Base-by-base conservation (phyloP, 495 filamentous ascomycete genomes). In the Paragyromitra xinjiangensis region DNA sequence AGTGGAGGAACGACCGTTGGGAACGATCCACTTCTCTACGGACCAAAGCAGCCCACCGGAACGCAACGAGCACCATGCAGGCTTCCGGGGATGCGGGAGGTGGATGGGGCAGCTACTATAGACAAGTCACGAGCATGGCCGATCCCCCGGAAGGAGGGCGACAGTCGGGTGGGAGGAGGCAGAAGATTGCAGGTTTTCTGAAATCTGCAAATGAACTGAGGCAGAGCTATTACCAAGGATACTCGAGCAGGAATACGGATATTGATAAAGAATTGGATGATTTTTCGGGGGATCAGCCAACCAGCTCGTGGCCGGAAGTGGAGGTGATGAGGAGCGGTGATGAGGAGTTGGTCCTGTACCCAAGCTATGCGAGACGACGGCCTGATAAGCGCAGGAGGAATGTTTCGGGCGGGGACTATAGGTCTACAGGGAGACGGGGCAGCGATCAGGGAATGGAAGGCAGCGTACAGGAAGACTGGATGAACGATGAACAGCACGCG, bases 261-360 rank as follows among this genome's bases (percentile, higher is more conserved):
- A 85, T 87, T 11, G 85, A 87, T 44, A 81, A 84, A 22, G 69
- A 83, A 5, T 86, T 91, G 42, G 87, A 90, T 55, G 86, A 88
- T 50, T 92, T 90, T 1, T 87, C 91, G 4, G 75, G 70, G 7
- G 78, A 78, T 11, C 67, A 75, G 48, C 56, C 64, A 9, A 45
- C 64, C 5, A 65, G 61, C 40, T 73, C 74, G 14, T 97, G 94
- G 79, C 93, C 93, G 0, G 91, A 96, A 77, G 91, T 93, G 19
- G 88, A 91, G 12, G 91, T 97, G 64, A 89, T 91, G 24, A 87
- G 90, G 7, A 91, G 89, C 50, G 94, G 92, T 24, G 89, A 92
- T 76, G 95, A 97, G 84, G 93, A 98, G 85, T 92, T 99, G 90
- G 88, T 98, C 11, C 80, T 98, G 14, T 99, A 98, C 81, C 95